A percentile compares a stretch with the other conserved stretches of the same genome.
phyloP scores from a whole-genome alignment of 768 basidiomycete genomes.

The Agrocybe praecox region DNA sequence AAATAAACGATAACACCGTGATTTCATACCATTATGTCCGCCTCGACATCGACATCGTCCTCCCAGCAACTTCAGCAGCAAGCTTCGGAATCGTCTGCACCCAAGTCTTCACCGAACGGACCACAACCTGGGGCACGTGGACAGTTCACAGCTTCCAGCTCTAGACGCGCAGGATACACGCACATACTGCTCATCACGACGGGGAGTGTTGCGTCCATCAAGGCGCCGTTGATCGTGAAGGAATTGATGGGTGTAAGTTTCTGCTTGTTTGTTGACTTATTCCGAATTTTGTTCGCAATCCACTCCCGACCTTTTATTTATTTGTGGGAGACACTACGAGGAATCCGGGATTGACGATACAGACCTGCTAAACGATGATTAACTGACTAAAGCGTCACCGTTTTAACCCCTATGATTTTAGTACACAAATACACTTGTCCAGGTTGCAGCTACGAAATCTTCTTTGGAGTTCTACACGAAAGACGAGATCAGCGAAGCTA shows the following conservation, averaged over 20 bases:
- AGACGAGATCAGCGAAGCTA: conserved; percentile 48
- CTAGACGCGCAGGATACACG: conserved; percentile 42
- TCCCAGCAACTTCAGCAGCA: too few relatives aligned
- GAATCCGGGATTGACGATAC: too few relatives aligned
- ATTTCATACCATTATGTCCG: too few relatives aligned
- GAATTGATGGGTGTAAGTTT: conserved; percentile 61
- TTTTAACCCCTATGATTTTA: too few relatives aligned
- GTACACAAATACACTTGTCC: conserved; percentile 75
- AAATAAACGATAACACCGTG: too few relatives aligned
- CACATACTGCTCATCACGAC: conserved; percentile 87
- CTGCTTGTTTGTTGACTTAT: neutral
- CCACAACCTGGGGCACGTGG: too few relatives aligned
- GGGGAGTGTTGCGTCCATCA: conserved; percentile 96
- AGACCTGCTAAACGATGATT: too few relatives aligned
- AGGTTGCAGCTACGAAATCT: conserved; percentile 81
- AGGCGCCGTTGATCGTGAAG: conserved; percentile 85
- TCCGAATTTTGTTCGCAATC: neutral
- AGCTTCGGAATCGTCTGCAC: too few relatives aligned
- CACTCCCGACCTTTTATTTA: neutral
- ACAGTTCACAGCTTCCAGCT: conserved; percentile 45
- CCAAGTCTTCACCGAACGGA: too few relatives aligned
- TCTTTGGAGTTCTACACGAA: conserved; percentile 78
- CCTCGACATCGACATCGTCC: too few relatives aligned
- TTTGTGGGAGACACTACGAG: too few relatives aligned
- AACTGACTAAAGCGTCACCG: too few relatives aligned